Conservation (phyloP, 2,329 filamentous ascomycete species). For the Phialocephala sp. region DNA sequence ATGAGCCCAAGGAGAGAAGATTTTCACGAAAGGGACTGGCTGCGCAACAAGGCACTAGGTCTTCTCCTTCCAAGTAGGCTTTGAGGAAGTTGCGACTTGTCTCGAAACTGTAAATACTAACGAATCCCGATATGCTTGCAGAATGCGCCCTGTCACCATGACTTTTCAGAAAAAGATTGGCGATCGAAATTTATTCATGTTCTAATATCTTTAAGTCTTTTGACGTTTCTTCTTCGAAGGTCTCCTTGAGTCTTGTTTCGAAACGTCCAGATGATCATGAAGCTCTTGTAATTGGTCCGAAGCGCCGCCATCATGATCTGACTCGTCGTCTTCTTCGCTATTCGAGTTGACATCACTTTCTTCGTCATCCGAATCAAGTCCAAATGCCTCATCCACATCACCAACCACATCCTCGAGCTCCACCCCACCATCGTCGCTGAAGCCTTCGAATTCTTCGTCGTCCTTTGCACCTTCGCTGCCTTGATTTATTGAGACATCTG, state of each 20-base stretch:
- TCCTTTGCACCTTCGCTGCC: slow-evolving; percentile 42
- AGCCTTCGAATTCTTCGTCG: slow-evolving; percentile 54
- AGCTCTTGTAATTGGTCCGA: slow-evolving; percentile 41
- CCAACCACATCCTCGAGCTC: slow-evolving; percentile 38
- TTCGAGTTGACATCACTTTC: slow-evolving; percentile 40
- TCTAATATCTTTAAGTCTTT: slow-evolving; percentile 34
- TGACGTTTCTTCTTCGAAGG: slow-evolving; percentile 42
- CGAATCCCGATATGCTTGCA: no score
- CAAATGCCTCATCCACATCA: slow-evolving; percentile 42
- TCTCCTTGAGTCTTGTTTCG: slow-evolving; percentile 27
- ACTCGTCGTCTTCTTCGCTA: slow-evolving; percentile 35
- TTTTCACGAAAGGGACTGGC: no score
- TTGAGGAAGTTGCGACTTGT: no score
- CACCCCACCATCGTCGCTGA: slow-evolving; percentile 48
- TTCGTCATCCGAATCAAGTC: slow-evolving; percentile 47
- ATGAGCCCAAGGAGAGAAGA: no score
- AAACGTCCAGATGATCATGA: slow-evolving; percentile 31
- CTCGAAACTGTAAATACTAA: no score
- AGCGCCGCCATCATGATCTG: slow-evolving; percentile 38
- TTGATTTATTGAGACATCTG: slow-evolving; percentile 36
- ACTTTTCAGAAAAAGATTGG: not conserved
- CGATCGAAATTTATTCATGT: slow-evolving; percentile 6
- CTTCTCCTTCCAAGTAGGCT: no score
- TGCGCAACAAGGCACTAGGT: not conserved
- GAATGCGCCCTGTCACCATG: not conserved